Evolutionary conservation across 2,329 filamentous ascomycete genomes (phyloP).

Genomic region (Aspergillus felis): DNA sequence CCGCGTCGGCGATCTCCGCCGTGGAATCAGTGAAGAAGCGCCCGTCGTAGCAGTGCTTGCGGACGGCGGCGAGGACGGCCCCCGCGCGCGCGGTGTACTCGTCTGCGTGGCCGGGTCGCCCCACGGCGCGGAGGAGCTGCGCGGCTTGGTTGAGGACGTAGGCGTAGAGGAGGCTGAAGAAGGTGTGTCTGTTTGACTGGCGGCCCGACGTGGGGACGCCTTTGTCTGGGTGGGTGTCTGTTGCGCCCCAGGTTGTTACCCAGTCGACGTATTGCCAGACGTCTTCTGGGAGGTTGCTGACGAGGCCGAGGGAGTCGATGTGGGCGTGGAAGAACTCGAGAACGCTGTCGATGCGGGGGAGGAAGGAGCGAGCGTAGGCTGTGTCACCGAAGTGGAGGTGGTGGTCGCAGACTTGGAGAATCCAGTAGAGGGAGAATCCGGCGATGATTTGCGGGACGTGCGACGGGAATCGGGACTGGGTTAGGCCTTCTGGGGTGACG

Average conservation of each 20-base stretch:
- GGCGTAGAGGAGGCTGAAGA: conserved; percentile 40
- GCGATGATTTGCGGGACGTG: conserved; percentile 29
- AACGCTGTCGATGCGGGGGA: conserved; percentile 22
- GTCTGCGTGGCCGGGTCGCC: conserved; percentile 27
- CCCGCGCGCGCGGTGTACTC: conserved; percentile 24
- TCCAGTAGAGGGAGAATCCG: conserved; percentile 32
- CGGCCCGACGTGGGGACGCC: conserved; percentile 39
- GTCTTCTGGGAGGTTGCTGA: conserved; percentile 20
- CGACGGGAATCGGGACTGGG: conserved; percentile 28
- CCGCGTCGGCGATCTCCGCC: conserved; percentile 20
- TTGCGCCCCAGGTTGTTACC: conserved; percentile 30
- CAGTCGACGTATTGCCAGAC: conserved; percentile 36
- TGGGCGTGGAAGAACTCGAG: conserved; percentile 22
- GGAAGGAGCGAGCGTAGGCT: conserved; percentile 17
- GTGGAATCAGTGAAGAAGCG: conserved; percentile 32
- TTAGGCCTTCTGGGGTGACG: conserved; percentile 23
- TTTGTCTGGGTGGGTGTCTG: conserved; percentile 30
- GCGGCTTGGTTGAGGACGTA: conserved; percentile 35
- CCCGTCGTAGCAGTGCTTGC: conserved; percentile 27
- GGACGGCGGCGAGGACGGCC: conserved; percentile 18
- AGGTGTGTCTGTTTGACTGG: conserved; percentile 37
- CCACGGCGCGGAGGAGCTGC: conserved; percentile 27
- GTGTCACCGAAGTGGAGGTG: conserved; percentile 28
- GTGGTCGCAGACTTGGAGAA: conserved; percentile 30
- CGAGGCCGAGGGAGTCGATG: conserved; percentile 17